These are phyloP conservation scores for Botrytis tulipae DNA, from an alignment of 2,329 filamentous ascomycete genomes.

Conservation along the genomic window DNA sequence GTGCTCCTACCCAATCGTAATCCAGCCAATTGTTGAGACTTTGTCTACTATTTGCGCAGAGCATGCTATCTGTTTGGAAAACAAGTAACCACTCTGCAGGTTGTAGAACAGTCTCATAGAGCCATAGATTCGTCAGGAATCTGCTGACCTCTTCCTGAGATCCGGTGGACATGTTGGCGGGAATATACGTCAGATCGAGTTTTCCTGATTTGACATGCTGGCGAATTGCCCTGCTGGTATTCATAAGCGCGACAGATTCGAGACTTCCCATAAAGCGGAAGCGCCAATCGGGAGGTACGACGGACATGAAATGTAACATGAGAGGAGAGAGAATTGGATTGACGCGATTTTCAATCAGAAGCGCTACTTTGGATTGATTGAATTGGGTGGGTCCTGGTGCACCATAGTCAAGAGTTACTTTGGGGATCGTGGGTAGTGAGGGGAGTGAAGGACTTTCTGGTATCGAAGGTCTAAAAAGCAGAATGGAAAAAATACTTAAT, in stretches of 20 bases:
- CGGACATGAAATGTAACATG: constrained; percentile 53
- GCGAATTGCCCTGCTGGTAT: constrained; percentile 47
- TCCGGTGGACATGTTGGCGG: constrained; percentile 49
- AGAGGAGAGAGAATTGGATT: constrained; percentile 49
- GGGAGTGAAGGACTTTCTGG: constrained; percentile 25
- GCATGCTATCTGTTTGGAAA: constrained; percentile 55
- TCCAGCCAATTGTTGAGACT: constrained; percentile 28
- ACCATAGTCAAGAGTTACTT: constrained; percentile 22
- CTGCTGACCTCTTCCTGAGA: constrained; percentile 51
- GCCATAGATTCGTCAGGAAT: constrained; percentile 50
- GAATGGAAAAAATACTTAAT: constrained; percentile 29
- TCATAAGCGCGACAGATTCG: constrained; percentile 46
- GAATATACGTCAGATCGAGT: constrained; percentile 52
- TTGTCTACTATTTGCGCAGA: constrained; percentile 47
- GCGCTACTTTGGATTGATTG: constrained; percentile 42
- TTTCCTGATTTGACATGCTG: constrained; percentile 40
- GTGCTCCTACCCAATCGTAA: constrained; percentile 40
- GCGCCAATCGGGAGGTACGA: constrained; percentile 54
- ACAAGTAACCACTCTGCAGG: constrained; percentile 53
- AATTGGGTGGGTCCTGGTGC: constrained; percentile 7
- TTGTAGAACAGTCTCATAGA: constrained; percentile 49
- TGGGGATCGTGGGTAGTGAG: constrained; percentile 20
- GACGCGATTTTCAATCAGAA: constrained; percentile 52
- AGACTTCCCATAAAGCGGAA: constrained; percentile 53
- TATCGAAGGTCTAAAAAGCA: constrained; percentile 31